These are phyloP conservation scores for Pycnococcus provasolii DNA, from an alignment of 139 green algal species.

Conservation along the genomic window DNA sequence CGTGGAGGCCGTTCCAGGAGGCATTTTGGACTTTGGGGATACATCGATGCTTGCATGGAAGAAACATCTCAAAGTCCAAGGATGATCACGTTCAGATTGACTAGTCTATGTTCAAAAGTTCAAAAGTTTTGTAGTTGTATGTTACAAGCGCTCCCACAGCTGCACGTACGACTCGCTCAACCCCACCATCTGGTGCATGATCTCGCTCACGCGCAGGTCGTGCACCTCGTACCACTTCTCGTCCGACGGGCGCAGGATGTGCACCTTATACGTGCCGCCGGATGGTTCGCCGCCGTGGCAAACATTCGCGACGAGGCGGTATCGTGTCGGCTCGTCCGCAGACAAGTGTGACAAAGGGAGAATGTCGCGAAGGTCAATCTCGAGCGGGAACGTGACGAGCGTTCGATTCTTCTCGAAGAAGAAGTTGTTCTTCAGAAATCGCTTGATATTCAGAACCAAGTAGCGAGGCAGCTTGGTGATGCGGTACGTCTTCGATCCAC, in stretches of 20 bases:
- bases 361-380: conserved; percentile 26
- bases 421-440: conserved; percentile 90
- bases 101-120: too few species aligned
- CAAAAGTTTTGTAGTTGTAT: too few species aligned
- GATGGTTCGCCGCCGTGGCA: conserved; percentile 50
- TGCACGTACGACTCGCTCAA: conserved; percentile 88
- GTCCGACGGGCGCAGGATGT: conserved; percentile 64
- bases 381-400: conserved; percentile 95
- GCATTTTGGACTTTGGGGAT: too few species aligned
- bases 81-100: too few species aligned
- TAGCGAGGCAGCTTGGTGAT: conserved; percentile 71
- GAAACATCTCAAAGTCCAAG: too few species aligned
- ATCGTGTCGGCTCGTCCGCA: conserved; percentile 43
- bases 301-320: conserved; percentile 84
- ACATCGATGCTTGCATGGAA: too few species aligned
- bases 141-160: conserved; percentile 34
- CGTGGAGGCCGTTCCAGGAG: too few species aligned
- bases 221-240: conserved; percentile 76
- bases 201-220: conserved; percentile 81
- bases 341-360: background rate
- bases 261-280: conserved; percentile 49
- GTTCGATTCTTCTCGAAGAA: conserved; percentile 94
- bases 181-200: conserved; percentile 88
- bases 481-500: conserved; percentile 58
- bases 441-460: conserved; percentile 74